Conservation (phyloP, 139 green algal genomes). For the Haematococcus lacustris region DNA sequence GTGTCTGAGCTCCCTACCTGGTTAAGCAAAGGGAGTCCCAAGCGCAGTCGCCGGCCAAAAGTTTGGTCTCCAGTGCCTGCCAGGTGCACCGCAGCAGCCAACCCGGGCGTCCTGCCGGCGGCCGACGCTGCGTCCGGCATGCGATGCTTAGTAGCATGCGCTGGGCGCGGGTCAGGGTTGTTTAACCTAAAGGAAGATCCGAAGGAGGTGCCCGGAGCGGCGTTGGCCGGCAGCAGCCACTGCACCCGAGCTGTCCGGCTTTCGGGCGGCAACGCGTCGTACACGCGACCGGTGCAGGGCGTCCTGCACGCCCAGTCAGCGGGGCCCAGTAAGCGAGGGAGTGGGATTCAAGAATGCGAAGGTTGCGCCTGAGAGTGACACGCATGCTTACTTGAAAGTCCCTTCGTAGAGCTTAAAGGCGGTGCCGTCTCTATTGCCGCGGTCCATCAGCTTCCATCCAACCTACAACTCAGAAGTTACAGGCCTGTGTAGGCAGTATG, state of each 20-base stretch:
- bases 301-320: too few species aligned
- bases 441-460: constrained; percentile 37
- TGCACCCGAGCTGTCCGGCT: constrained; percentile 42
- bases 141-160: too few species aligned
- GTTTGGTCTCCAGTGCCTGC: constrained; percentile 78
- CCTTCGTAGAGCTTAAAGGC: constrained; percentile 51
- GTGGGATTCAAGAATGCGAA: too few species aligned
- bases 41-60: constrained; percentile 45
- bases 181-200: too few species aligned
- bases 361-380: too few species aligned
- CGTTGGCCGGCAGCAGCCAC: constrained; percentile 35
- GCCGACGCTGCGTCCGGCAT: too few species aligned
- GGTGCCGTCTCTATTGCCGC: constrained; percentile 21
- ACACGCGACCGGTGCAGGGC: constrained; percentile 46
- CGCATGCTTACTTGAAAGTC: constrained; percentile 41
- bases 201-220: too few species aligned
- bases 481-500: too few species aligned
- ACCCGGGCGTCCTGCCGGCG: background rate
- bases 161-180: too few species aligned
- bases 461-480: too few species aligned
- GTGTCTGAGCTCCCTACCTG: too few species aligned
- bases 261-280: constrained; percentile 58
- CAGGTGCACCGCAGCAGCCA: constrained; percentile 68
- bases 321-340: too few species aligned
- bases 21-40: constrained; percentile 54